Conservation (phyloP, 2,329 filamentous ascomycete genomes). For the Xylaria arbuscula region DNA sequence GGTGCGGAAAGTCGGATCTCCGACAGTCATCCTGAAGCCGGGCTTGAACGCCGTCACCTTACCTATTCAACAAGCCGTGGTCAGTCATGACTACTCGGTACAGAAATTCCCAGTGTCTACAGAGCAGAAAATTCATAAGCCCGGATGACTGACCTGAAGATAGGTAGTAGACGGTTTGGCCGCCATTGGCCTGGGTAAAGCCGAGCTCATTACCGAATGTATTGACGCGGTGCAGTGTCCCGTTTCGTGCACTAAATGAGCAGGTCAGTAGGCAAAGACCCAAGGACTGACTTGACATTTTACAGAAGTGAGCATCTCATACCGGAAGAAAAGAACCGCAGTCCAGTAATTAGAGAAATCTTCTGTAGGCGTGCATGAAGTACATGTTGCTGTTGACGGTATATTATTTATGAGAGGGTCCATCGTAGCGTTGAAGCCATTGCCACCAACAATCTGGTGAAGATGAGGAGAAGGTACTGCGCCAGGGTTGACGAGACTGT, state of each 20-base stretch:
- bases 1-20: slow-evolving; percentile 49
- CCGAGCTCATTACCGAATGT: slow-evolving; percentile 49
- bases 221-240: slow-evolving; percentile 48
- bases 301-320: not conserved
- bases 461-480: slow-evolving; percentile 47
- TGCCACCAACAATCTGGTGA: slow-evolving; percentile 48
- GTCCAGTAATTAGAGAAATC: slow-evolving; percentile 50
- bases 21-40: slow-evolving; percentile 57
- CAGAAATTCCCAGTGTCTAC: not conserved
- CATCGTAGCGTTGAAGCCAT: slow-evolving; percentile 48
- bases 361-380: slow-evolving; percentile 46
- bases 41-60: slow-evolving; percentile 54
- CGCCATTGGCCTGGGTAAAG: slow-evolving; percentile 47
- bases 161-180: slow-evolving; percentile 57
- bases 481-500: slow-evolving; percentile 47
- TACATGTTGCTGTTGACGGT: slow-evolving; percentile 45
- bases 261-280: slow-evolving; percentile 28
- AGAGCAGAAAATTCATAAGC: not conserved
- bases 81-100: not conserved
- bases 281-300: not conserved
- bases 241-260: slow-evolving; percentile 44
- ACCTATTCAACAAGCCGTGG: slow-evolving; percentile 9
- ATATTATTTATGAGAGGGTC: slow-evolving; percentile 43
- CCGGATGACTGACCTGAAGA: slow-evolving; percentile 46
- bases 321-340: slow-evolving; percentile 33